Percentiles rank a stretch among this genome's conserved stretches.
These are phyloP conservation scores for Pseudogymnoascus sp. DNA, from an alignment of 2,329 filamentous ascomycete species.

Conservation along the genomic window DNA sequence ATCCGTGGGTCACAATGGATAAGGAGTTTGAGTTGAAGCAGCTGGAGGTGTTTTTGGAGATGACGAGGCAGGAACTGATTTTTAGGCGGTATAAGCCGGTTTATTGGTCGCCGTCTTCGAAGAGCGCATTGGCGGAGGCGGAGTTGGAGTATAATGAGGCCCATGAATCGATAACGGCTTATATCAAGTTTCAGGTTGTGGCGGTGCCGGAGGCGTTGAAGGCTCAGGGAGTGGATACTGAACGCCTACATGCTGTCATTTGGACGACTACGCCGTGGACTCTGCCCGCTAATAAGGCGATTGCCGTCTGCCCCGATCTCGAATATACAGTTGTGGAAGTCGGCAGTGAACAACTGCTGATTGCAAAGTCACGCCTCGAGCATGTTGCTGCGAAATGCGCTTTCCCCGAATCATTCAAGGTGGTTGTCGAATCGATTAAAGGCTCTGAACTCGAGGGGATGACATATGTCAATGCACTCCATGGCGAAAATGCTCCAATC, in stretches of 20 bases:
- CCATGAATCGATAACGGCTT: slow-evolving; percentile 67
- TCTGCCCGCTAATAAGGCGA: slow-evolving; percentile 82
- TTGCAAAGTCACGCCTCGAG: slow-evolving; percentile 67
- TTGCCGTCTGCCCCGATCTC: slow-evolving; percentile 72
- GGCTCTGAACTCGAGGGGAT: slow-evolving; percentile 62
- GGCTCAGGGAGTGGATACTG: slow-evolving; percentile 33
- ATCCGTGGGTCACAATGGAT: slow-evolving; percentile 75
- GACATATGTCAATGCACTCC: slow-evolving; percentile 66
- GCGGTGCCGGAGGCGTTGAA: slow-evolving; percentile 40
- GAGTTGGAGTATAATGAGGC: slow-evolving; percentile 78
- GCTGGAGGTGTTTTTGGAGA: slow-evolving; percentile 65
- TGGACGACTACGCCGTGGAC: slow-evolving; percentile 99
- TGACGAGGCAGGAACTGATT: slow-evolving; percentile 67
- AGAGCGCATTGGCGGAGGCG: slow-evolving; percentile 74
- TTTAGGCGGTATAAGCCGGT: slow-evolving; percentile 77
- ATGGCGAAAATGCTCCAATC: slow-evolving; percentile 46
- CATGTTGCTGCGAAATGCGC: slow-evolving; percentile 44
- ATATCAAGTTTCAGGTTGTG: slow-evolving; percentile 68
- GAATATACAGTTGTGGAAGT: slow-evolving; percentile 64
- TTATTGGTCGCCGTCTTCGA: slow-evolving; percentile 77
- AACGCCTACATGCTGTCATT: slow-evolving; percentile 64
- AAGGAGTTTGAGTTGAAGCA: slow-evolving; percentile 67
- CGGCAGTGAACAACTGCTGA: slow-evolving; percentile 54
- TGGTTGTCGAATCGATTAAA: slow-evolving; percentile 51
- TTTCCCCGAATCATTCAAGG: slow-evolving; percentile 24